Evolutionary conservation across 225 moss, liverwort and hornwort species (phyloP), one percentile per base, ranked within the genome.

Genomic region (Antitrichia curtipendula): DNA sequence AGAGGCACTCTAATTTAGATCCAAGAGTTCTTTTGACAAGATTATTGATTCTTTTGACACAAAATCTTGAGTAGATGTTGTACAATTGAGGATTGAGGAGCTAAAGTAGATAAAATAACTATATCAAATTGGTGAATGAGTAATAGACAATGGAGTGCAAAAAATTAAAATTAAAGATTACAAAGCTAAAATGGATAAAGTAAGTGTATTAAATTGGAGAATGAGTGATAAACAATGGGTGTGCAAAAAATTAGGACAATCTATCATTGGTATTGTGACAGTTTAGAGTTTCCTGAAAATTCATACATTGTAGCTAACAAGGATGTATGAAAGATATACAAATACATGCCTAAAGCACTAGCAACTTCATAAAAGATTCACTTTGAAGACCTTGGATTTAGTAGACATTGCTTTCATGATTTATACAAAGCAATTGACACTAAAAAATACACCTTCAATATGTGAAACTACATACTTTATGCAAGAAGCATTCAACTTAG

Each of bases 211-310:
- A 41, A 70, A 70, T 27, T 25, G 14, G 27, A 2, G 25, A 41
- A 43, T 72, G 45, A 72, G 11, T 31, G 31, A 31, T 31, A 47
- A 4, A 73, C 1, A 29, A 45, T 31, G 18, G 11, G 1, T 11
- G 47, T 31, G 6, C 47, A 73, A 47, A 31, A 45, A 25, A 43
- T 43, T 43, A 43, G 16, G 16, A 71, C 27, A 43, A 71, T 43
- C 16, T 1, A 43, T 2, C 0, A 0, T 27, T 41, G 71, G 9
- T 43, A 23, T 27, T 70, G 3, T 5, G 1, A 41, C 13, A 41
- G 41, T 41, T 25, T 70, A 5, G 27, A 41, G 9, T 41, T 41
- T 27, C 1, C 1, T 15, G 2, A 41, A 8, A 41, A 24, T 70
- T 15, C 5, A 27, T 70, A 73, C 1, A 47, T 10, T 3, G 4